Evolutionary conservation across 176 grass and related monocot genomes (phyloP), one percentile per base, ranked within the genome.

Genomic region (Aegilops sharonensis): DNA sequence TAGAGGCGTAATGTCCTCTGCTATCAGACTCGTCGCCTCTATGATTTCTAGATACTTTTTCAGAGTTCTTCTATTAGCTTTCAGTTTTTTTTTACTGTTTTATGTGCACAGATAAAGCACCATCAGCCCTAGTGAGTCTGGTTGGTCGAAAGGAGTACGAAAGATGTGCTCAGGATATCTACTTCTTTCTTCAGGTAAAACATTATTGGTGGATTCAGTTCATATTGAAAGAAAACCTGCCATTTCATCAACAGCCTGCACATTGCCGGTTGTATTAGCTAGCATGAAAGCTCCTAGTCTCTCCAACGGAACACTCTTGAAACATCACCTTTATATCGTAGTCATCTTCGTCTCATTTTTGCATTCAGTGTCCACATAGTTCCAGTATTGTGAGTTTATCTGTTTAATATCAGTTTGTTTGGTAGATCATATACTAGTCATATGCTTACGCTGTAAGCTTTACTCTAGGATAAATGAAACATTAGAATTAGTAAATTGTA

Each of bases 81-180:
- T 57, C 27, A 37, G 11, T 6, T 24, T 4, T 52, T 52, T 17
- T 11, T 64, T 72, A 56, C 32, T 77, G 5, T 82, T 72, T 71
- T 35, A 24, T 57, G 13, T 78, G 64, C 11, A 42, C 82, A 99
- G 97, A 99, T 68, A 97, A 97, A 85, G 97, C 94, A 18, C 97
- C 94, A 76, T 80, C 85, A 90, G 80, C 89, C 9, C 85, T 99
- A 57, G 94, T 99, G 68, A 94, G 92, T 85, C 83, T 99, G 31
- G 94, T 99, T 81, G 97, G 97, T 56, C 89, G 89, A 77, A 99
- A 94, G 87, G 97, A 99, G 84, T 99, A 99, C 15, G 94, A 99
- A 85, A 92, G 83, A 36, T 94, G 94, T 90, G 97, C 92, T 71
- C 87, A 93, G 70, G 97, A 99, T 85, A 81, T 99, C 62, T 99